phyloP scores from a whole-genome alignment of 2,329 filamentous ascomycete genomes.

The Aspergillus sp. region DNA sequence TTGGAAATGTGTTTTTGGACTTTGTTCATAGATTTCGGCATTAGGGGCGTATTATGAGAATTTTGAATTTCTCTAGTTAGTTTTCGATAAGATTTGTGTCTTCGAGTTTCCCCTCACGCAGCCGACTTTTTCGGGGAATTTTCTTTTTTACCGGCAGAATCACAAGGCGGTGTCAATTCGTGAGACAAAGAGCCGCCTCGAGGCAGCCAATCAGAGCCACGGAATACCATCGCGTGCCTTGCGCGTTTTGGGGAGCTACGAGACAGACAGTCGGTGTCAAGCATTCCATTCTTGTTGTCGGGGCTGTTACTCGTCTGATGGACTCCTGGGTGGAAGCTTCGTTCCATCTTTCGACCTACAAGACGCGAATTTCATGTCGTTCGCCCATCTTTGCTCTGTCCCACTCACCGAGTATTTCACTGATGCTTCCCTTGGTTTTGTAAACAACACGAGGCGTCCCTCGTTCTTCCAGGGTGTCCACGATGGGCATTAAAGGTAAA shows the following conservation, averaged over 20 bases:
- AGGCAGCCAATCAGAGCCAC: slow-evolving; percentile 19
- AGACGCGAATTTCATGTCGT: slow-evolving; percentile 4
- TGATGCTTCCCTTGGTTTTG: slow-evolving; percentile 21
- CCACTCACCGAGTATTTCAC: slow-evolving; percentile 4
- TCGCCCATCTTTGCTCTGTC: not conserved
- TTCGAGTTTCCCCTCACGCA: slow-evolving; percentile 2
- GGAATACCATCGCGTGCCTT: slow-evolving; percentile 27
- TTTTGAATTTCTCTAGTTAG: not conserved
- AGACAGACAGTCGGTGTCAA: slow-evolving; percentile 19
- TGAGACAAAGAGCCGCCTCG: slow-evolving; percentile 6
- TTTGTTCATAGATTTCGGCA: slow-evolving; percentile 78
- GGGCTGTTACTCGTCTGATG: slow-evolving; percentile 16
- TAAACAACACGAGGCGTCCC: slow-evolving; percentile 31
- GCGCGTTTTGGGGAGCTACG: slow-evolving; percentile 29
- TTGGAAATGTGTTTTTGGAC: slow-evolving; percentile 87
- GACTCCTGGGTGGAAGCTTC: slow-evolving; percentile 1
- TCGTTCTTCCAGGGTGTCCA: slow-evolving; percentile 27
- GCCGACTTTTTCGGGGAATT: slow-evolving; percentile 19
- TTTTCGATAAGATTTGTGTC: not conserved
- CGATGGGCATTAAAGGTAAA: slow-evolving; percentile 49
- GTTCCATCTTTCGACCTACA: not conserved
- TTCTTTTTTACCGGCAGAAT: slow-evolving; percentile 31
- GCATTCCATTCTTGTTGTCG: slow-evolving; percentile 34
- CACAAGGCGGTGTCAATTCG: slow-evolving; percentile 26
- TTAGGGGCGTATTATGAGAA: slow-evolving; percentile 36